These are phyloP conservation scores for Biscutella laevigata DNA, from an alignment of 441 rosid species.

Conservation along the genomic window DNA sequence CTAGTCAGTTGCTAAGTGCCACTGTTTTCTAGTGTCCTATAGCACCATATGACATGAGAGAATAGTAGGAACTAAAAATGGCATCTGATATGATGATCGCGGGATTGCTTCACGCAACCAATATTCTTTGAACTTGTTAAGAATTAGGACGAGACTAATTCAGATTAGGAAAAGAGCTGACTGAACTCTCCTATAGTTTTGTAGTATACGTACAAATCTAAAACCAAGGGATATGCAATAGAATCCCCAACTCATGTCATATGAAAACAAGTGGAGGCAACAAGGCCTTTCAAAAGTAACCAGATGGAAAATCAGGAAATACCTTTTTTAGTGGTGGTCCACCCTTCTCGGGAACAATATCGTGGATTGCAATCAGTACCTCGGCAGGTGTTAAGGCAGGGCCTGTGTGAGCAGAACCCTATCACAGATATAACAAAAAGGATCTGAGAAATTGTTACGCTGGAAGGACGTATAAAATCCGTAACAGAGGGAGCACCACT, in stretches of 20 bases:
- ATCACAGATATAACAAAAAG: slow-evolving; percentile 27
- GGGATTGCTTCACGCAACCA: not conserved
- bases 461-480: no score
- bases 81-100: not conserved
- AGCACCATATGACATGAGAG: not conserved
- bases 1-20: slow-evolving; percentile 14
- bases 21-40: not conserved
- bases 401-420: slow-evolving; percentile 99
- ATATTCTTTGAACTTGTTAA: not conserved
- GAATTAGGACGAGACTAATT: not conserved
- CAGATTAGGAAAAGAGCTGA: not conserved
- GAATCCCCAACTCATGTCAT: not conserved
- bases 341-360: slow-evolving; percentile 79
- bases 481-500: no score
- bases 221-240: not conserved
- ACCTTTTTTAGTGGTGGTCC: slow-evolving; percentile 86
- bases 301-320: slow-evolving; percentile 21
- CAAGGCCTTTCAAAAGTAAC: slow-evolving; percentile 6
- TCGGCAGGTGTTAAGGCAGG: slow-evolving; percentile 99
- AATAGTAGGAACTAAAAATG: slow-evolving; percentile 1
- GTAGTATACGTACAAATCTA: not conserved
- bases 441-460: not conserved
- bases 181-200: not conserved
- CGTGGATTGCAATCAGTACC: slow-evolving; percentile 95
- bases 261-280: slow-evolving; percentile 8